Conservation (phyloP, 2,329 filamentous ascomycete species). For the Fusarium sp. region DNA sequence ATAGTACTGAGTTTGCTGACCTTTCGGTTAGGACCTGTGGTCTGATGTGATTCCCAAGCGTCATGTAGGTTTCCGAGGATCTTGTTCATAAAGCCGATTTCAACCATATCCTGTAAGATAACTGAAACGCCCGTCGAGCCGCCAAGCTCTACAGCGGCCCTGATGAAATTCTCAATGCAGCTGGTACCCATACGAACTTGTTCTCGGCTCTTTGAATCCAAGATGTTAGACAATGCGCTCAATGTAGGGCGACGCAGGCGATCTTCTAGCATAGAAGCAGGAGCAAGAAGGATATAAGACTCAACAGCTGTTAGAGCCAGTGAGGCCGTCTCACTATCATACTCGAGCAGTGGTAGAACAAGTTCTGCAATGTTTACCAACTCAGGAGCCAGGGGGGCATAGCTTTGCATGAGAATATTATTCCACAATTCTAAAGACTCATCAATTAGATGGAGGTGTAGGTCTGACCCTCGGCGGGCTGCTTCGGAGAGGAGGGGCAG, state of each 20-base stretch:
- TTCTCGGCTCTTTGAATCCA: constrained; percentile 65
- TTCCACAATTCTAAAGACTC: constrained; percentile 92
- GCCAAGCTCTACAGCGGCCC: constrained; percentile 69
- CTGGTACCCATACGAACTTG: constrained; percentile 66
- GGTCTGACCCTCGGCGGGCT: constrained; percentile 77
- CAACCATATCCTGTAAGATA: constrained; percentile 72
- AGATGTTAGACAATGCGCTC: constrained; percentile 59
- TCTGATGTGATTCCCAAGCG: constrained; percentile 78
- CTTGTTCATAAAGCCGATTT: constrained; percentile 68
- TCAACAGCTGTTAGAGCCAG: constrained; percentile 72
- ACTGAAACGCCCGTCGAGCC: constrained; percentile 67
- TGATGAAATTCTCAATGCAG: constrained; percentile 72
- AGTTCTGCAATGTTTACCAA: constrained; percentile 71
- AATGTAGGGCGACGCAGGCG: constrained; percentile 61
- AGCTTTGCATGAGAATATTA: constrained; percentile 74
- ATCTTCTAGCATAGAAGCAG: constrained; percentile 71
- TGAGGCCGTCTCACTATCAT: constrained; percentile 70
- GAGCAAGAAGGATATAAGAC: constrained; percentile 75
- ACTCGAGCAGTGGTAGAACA: constrained; percentile 72
- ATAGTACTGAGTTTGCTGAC: constrained; percentile 75
- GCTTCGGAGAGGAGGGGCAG: constrained; percentile 85
- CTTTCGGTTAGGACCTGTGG: constrained; percentile 80
- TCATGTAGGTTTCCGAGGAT: constrained; percentile 74
- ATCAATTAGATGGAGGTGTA: constrained; percentile 85
- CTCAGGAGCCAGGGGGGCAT: constrained; percentile 67